These are phyloP conservation scores for Corymbia calophylla DNA, from an alignment of 441 rosid species.

Conservation along the genomic window DNA sequence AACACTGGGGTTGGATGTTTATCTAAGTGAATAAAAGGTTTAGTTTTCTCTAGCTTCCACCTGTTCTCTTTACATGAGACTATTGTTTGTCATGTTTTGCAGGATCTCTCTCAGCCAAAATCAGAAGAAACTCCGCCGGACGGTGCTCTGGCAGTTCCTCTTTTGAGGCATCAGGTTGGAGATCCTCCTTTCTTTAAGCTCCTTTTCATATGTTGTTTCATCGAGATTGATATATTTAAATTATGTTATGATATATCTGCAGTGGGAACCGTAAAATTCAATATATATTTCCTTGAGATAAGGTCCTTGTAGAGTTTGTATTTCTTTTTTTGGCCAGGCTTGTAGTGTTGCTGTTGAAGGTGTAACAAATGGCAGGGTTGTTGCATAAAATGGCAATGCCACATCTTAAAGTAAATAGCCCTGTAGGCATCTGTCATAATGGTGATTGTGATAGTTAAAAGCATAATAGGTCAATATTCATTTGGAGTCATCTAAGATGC, in stretches of 20 bases:
- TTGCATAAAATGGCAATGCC: neutral
- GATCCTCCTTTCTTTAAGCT: neutral
- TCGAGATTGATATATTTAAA: neutral
- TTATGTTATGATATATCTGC: neutral
- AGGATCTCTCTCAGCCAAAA: conserved; percentile 80
- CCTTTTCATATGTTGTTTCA: neutral
- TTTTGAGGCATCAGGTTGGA: conserved; percentile 90
- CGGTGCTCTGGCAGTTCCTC: conserved; percentile 79
- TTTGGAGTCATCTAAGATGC: neutral
- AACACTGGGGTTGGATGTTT: neutral
- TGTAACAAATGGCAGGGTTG: neutral
- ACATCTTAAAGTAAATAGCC: neutral
- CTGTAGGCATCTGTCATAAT: neutral
- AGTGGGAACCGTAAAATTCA: neutral
- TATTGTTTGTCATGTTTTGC: conserved; percentile 9
- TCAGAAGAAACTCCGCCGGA: conserved; percentile 81
- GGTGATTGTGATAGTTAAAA: neutral
- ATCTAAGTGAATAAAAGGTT: neutral
- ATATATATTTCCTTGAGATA: neutral
- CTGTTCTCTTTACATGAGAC: neutral
- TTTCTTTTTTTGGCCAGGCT: neutral
- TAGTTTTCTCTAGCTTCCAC: neutral
- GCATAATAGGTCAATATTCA: neutral
- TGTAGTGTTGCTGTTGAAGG: neutral
- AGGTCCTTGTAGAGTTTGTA: neutral